phyloP scores from a whole-genome alignment of 441 rosid species.

The Eutrema salsugineum region DNA sequence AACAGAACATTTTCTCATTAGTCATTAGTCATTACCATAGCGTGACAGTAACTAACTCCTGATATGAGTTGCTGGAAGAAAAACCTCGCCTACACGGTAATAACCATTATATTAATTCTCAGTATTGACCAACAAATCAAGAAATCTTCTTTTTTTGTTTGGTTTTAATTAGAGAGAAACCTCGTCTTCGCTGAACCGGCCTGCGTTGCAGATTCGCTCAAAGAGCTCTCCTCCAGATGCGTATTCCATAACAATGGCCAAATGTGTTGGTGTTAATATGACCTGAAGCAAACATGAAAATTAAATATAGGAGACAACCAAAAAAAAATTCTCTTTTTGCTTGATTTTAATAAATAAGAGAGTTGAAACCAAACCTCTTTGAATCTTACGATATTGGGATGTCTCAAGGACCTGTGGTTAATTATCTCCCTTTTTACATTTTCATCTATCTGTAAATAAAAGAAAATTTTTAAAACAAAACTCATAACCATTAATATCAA shows the following conservation, averaged over 20 bases:
- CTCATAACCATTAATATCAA: background rate
- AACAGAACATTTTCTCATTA: background rate
- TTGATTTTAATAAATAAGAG: background rate
- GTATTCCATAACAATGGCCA: constrained; percentile 99
- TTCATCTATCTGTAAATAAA: constrained; percentile 73
- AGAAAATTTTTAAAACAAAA: background rate
- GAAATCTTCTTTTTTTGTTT: too few species aligned
- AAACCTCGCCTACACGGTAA: constrained; percentile 72
- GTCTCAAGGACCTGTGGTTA: constrained; percentile 89
- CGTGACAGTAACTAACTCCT: constrained; percentile 95
- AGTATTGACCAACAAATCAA: background rate
- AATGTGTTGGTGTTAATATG: constrained; percentile 87
- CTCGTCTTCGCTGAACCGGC: constrained; percentile 99
- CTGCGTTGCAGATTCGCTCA: constrained; percentile 95
- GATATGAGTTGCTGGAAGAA: constrained; percentile 99
- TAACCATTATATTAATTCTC: background rate
- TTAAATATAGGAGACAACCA: background rate
- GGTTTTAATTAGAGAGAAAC: too few species aligned
- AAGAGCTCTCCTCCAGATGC: constrained; percentile 99
- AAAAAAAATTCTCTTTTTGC: background rate
- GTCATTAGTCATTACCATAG: constrained; percentile 75
- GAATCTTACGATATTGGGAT: constrained; percentile 95
- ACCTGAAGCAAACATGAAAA: constrained; percentile 44
- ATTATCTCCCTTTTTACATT: constrained; percentile 95
- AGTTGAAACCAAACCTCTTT: constrained; percentile 68